These are phyloP conservation scores for Dicorynia guianensis DNA, from an alignment of 306 rosid species.

Conservation along the genomic window DNA sequence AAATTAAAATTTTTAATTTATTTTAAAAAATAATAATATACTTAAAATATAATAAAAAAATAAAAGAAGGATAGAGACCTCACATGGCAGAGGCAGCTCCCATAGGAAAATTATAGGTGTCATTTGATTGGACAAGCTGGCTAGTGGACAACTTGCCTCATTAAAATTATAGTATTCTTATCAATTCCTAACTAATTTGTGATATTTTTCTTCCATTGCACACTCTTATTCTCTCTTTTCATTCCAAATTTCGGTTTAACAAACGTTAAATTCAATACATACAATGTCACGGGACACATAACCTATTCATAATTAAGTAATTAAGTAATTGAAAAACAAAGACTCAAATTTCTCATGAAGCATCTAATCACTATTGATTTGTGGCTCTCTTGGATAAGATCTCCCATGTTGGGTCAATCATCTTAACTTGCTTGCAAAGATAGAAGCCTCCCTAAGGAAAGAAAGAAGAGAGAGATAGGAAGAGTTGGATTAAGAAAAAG, in stretches of 20 bases:
- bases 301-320: slow-evolving; percentile 1
- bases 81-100: slow-evolving; percentile 30
- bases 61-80: slow-evolving; percentile 27
- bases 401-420: slow-evolving; percentile 52
- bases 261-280: no score
- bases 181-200: slow-evolving; percentile 40
- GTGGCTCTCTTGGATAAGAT: slow-evolving; percentile 46
- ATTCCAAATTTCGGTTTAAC: slow-evolving; percentile 24
- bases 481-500: neutral
- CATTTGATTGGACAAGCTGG: slow-evolving; percentile 50
- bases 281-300: slow-evolving; percentile 10
- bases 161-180: slow-evolving; percentile 34
- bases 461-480: neutral
- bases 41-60: slow-evolving; percentile 2
- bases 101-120: slow-evolving; percentile 44
- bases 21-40: slow-evolving; percentile 25
- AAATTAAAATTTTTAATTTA: no score
- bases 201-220: slow-evolving; percentile 22
- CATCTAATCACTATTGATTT: slow-evolving; percentile 16
- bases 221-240: neutral
- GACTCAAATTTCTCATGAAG: slow-evolving; percentile 35
- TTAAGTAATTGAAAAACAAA: slow-evolving; percentile 2
- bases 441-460: neutral
- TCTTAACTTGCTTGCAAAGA: slow-evolving; percentile 57
- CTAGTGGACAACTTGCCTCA: slow-evolving; percentile 55